Evolutionary conservation across 495 filamentous ascomycete species (phyloP).

Genomic region (Pseudevernia furfuracea): DNA sequence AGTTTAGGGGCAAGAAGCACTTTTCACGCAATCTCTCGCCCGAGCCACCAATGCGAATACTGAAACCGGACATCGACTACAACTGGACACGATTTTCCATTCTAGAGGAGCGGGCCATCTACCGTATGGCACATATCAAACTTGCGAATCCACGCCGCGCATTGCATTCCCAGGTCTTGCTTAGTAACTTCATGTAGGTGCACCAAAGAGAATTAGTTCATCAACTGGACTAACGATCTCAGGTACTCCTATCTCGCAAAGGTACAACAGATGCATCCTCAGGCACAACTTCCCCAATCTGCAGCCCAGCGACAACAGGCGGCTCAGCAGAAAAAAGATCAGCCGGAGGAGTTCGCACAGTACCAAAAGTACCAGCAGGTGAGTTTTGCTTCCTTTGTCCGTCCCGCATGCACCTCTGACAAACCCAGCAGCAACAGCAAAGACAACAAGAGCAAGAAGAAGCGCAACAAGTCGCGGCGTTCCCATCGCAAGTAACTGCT

Average conservation of each 20-base stretch:
- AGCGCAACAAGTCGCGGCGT: conserved; percentile 33
- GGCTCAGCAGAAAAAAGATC: conserved; percentile 58
- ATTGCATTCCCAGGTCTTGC: conserved; percentile 87
- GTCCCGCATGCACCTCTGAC: not conserved
- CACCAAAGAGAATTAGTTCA: no score
- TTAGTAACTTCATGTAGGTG: conserved; percentile 94
- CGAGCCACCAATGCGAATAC: conserved; percentile 60
- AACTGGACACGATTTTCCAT: conserved; percentile 95
- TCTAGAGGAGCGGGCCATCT: conserved; percentile 93
- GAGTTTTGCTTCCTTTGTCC: conserved; percentile 23
- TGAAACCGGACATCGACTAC: conserved; percentile 84
- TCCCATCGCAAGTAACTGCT: conserved; percentile 23
- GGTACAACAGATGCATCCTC: conserved; percentile 96
- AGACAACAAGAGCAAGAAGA: conserved; percentile 39
- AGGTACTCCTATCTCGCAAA: conserved; percentile 87
- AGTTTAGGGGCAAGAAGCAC: conserved; percentile 52
- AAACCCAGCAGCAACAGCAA: conserved; percentile 46
- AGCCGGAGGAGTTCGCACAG: conserved; percentile 54
- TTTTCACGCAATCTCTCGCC: conserved; percentile 72
- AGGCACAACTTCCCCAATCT: conserved; percentile 64
- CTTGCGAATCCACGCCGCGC: conserved; percentile 91
- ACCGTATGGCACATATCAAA: conserved; percentile 98
- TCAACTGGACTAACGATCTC: not conserved
- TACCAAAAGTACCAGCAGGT: conserved; percentile 63
- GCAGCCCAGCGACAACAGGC: conserved; percentile 51